Evolutionary conservation across 2,329 filamentous ascomycete genomes (phyloP), one percentile per base, ranked within the genome.

Genomic region (Clonostachys solani): DNA sequence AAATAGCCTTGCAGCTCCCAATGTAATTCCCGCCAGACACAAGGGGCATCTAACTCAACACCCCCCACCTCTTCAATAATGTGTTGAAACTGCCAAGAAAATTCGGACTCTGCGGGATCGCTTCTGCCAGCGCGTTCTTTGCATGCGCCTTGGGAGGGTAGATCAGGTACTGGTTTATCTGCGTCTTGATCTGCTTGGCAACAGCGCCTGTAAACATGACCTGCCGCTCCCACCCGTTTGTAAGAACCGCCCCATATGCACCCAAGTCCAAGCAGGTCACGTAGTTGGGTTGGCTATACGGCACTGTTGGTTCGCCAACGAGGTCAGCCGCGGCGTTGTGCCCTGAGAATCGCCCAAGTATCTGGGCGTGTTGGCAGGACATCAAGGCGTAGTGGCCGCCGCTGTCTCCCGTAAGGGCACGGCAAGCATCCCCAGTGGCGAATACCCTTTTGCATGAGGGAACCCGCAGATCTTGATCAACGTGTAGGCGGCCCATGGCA

Each of bases 291-390:
- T 71, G 67, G 0, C 47, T 47, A 47, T 68, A 71, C 0, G 50
- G 23, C 2, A 57, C 36, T 3, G 50, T 44, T 0, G 56, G 43
- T 12, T 59, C 47, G 2, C 49, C 50, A 1, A 71, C 56, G 0
- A 71, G 48, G 23, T 65, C 60, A 4, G 63, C 62, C 2, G 62
- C 61, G 1, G 62, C 61, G 47, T 66, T 67, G 40, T 68, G 46
- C 1, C 65, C 63, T 0, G 63, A 56, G 3, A 61, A 47, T 1
- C 65, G 64, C 5, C 67, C 68, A 2, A 70, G 56, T 2, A 52
- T 38, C 15, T 61, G 43, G 3, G 67, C 68, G 44, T 71, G 67
- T 50, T 71, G 67, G 47, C 68, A 71, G 2, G 61, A 68, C 62
- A 68, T 69, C 16, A 67, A 42, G 2, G 61, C 54, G 16, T 56